Conservation (phyloP, 2,329 filamentous ascomycete species). For the Dactylellina cionopaga region DNA sequence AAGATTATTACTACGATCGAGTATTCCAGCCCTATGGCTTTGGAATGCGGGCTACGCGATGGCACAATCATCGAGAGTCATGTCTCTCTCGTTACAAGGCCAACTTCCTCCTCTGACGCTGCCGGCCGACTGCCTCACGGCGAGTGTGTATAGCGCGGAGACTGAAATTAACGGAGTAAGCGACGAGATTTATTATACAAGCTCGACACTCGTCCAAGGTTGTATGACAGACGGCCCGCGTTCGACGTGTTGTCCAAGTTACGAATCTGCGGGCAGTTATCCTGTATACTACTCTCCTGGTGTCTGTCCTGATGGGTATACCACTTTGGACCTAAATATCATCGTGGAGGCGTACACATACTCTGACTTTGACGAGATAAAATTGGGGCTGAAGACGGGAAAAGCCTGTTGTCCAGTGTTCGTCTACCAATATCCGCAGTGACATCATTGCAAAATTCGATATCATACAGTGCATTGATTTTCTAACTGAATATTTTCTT, state of each 20-base stretch:
- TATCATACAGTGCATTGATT: too few species aligned
- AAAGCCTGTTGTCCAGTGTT: conserved; percentile 16
- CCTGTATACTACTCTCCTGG: conserved; percentile 14
- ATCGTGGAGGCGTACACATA: conserved; percentile 14
- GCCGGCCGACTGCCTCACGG: conserved; percentile 11
- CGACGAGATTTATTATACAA: conserved; percentile 18
- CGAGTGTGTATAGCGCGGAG: conserved; percentile 3
- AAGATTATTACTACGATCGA: not conserved
- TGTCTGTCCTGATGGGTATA: conserved; percentile 19
- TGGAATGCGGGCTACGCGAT: conserved; percentile 8
- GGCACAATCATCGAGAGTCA: conserved; percentile 21
- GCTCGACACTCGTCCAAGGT: conserved; percentile 13
- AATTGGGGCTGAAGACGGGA: conserved; percentile 10
- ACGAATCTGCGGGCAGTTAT: conserved; percentile 17
- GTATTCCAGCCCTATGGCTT: conserved; percentile 15
- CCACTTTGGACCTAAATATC: conserved; percentile 12
- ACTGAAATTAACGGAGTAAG: conserved; percentile 17
- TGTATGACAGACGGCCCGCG: conserved; percentile 14
- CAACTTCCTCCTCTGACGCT: conserved; percentile 17
- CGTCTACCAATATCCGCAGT: not conserved
- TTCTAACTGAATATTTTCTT: not conserved
- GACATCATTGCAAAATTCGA: not conserved
- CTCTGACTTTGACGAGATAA: conserved; percentile 7
- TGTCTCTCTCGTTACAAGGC: conserved; percentile 19
- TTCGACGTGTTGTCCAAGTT: conserved; percentile 15